Evolutionary conservation across 225 moss, liverwort and hornwort genomes (phyloP).

Genomic region (Thuidium tamariscinum): DNA sequence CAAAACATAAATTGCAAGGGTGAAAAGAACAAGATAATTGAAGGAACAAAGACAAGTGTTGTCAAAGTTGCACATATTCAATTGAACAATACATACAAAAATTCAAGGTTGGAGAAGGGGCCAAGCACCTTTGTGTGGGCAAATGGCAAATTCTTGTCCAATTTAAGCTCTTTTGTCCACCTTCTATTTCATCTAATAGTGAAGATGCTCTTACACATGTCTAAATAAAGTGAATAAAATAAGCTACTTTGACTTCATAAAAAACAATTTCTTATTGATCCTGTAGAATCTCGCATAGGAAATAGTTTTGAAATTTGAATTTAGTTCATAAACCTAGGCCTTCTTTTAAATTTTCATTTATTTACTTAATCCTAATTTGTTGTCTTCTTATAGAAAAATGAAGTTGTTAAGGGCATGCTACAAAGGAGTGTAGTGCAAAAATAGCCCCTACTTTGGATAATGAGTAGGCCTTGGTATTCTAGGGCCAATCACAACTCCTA

Average conservation of each 20-base stretch:
- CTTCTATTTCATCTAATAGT: background rate
- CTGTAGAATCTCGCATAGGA: rapidly evolving
- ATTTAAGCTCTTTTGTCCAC: background rate
- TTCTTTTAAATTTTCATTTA: background rate
- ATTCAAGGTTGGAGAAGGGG: rapidly evolving
- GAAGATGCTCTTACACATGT: rapidly evolving
- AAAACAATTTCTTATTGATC: background rate
- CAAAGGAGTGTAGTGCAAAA: rapidly evolving
- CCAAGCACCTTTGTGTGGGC: rapidly evolving
- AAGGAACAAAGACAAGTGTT: background rate
- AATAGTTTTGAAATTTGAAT: background rate
- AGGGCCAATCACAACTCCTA: rapidly evolving
- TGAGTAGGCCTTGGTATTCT: background rate
- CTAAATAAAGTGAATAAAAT: background rate
- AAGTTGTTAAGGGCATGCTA: background rate
- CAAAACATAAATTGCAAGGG: rapidly evolving
- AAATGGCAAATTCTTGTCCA: background rate
- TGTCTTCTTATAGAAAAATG: background rate
- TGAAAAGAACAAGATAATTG: background rate
- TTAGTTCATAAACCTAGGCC: background rate
- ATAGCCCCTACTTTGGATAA: rapidly evolving
- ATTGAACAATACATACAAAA: rapidly evolving
- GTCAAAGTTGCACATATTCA: background rate
- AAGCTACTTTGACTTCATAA: background rate
- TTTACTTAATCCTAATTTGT: background rate